Percentiles rank a stretch among this genome's conserved stretches.
Conservation (phyloP, 441 rosid genomes). For the Adansonia gregorii region DNA sequence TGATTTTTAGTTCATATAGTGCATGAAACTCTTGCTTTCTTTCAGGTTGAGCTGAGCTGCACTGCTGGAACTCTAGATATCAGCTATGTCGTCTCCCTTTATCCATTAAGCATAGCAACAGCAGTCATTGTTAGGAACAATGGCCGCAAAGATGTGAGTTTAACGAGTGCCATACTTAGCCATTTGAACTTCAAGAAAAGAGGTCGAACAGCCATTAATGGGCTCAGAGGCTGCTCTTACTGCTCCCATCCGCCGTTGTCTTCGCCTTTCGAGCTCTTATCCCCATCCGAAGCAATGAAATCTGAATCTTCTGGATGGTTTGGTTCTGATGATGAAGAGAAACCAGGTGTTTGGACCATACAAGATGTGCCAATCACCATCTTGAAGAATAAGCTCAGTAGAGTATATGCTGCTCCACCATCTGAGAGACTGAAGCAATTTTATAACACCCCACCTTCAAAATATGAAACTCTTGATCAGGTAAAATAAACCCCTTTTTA, state of each 20-base stretch:
- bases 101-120: constrained; percentile 75
- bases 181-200: constrained; percentile 70
- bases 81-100: constrained; percentile 69
- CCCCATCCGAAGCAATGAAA: constrained; percentile 86
- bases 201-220: constrained; percentile 62
- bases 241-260: constrained; percentile 72
- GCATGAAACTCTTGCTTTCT: constrained; percentile 1
- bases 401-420: constrained; percentile 82
- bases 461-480: constrained; percentile 93
- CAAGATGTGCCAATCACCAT: constrained; percentile 69
- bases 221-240: constrained; percentile 70
- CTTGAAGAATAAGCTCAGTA: constrained; percentile 68
- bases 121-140: constrained; percentile 78
- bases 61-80: constrained; percentile 63
- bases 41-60: constrained; percentile 79
- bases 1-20: neutral
- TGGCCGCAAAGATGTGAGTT: constrained; percentile 65
- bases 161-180: constrained; percentile 75
- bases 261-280: constrained; percentile 74
- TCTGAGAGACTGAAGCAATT: constrained; percentile 70
- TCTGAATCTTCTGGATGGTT: constrained; percentile 72
- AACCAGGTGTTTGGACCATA: constrained; percentile 70
- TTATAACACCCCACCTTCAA: constrained; percentile 81
- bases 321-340: constrained; percentile 61
- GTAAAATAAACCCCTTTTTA: constrained; percentile 34